Base-by-base conservation (phyloP, 495 filamentous ascomycete genomes). In the Haplographium delicatum region DNA sequence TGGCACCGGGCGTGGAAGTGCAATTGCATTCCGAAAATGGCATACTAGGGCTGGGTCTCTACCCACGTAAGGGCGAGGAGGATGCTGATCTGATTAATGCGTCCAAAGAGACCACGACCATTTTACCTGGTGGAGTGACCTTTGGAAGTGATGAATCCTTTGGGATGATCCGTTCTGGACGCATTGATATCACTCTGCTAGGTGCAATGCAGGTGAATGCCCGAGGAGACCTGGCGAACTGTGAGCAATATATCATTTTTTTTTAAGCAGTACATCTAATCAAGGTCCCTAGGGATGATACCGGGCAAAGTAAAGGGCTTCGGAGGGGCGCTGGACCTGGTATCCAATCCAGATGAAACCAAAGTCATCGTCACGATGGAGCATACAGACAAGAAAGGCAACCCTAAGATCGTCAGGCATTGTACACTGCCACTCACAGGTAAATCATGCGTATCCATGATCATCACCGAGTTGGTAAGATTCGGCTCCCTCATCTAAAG, bases 341-440 rank as follows among this genome's bases (percentile, higher is more conserved):
- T 96, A 35, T 83, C 78, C 50, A 95, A 95, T 72, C 90, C 90
- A 4, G 72, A 75, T 44, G 73, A 72, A 27, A 96, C 90, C 24
- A 95, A 93, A 73, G 88, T 96, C 5, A 89, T 96, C 7, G 86
- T 95, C 37, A 93, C 88, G 5, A 96, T 93, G 89, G 90, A 96
- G 68, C 90, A 95, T 72, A 89, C 85, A 3, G 90, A 94, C 59
- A 91, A 89, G 81, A 89, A 93, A 72, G 90, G 90, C 45, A 85
- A 84, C 59, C 74, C 87, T 45, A 96, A 96, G 85, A 91, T 96
- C 64, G 74, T 95, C 59, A 87, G 88, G 74, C 84, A 89, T 68
- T 95, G 91, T 72, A 82, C 83, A 31, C 91, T 96, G 74, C 90
- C 90, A 7, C 68, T 96, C 56, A 96, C 90, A 5, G 90, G 90